Percentiles rank a stretch among this genome's conserved stretches.
Conservation (phyloP, 176 grass and related monocot species). For the Zizania latifolia region DNA sequence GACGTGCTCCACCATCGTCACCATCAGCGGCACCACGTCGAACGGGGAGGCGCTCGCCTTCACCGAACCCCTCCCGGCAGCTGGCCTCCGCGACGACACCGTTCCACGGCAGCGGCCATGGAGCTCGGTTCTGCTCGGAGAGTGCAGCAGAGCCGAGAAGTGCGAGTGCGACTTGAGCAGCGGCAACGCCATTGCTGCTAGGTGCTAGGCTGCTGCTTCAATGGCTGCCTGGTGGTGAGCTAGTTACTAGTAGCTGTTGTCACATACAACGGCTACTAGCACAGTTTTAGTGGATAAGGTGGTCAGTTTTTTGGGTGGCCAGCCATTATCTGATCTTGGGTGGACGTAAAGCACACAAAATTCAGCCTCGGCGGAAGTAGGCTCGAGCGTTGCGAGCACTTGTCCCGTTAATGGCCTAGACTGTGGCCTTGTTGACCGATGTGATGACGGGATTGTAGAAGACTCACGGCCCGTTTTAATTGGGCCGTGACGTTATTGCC, state of each 20-base stretch:
- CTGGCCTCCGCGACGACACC: conserved; percentile 7
- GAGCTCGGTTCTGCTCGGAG: neutral
- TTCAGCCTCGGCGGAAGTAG: neutral
- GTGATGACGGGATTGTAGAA: too few relatives aligned
- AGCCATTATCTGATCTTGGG: neutral
- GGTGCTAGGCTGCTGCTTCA: neutral
- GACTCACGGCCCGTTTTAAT: too few relatives aligned
- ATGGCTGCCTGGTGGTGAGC: neutral
- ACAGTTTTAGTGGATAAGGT: conserved; percentile 32
- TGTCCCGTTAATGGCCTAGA: neutral
- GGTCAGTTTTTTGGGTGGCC: conserved; percentile 27
- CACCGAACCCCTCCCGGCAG: conserved; percentile 19
- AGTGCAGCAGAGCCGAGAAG: conserved; percentile 31
- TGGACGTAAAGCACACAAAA: neutral
- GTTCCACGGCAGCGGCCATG: conserved; percentile 25
- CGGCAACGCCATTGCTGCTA: conserved; percentile 50
- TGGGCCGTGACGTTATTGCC: too few relatives aligned
- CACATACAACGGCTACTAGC: too few relatives aligned
- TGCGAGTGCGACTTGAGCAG: conserved; percentile 44
- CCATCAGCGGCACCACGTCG: conserved; percentile 74
- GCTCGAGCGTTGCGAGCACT: neutral
- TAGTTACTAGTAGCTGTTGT: neutral
- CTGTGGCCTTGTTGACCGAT: too few relatives aligned
- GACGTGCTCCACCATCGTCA: conserved; percentile 74
- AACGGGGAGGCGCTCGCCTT: conserved; percentile 62